Evolutionary conservation across 2,329 filamentous ascomycete species (phyloP).

Genomic region (Exophiala bonariae): DNA sequence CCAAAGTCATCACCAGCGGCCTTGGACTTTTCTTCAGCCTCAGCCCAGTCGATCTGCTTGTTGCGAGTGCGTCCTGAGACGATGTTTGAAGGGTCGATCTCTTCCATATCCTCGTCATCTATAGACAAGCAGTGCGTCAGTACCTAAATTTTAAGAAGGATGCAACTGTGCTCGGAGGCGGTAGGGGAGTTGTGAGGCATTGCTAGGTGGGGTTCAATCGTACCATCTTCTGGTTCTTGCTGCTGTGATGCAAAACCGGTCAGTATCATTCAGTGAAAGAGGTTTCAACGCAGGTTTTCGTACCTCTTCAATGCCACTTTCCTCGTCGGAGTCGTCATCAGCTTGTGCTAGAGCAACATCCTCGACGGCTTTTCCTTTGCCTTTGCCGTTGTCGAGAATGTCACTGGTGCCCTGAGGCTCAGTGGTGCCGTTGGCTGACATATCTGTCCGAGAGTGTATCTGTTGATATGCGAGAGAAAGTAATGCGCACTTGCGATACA

Average conservation of each 20-base stretch:
- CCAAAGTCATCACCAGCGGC: slow-evolving; percentile 70
- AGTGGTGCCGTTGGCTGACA: slow-evolving; percentile 28
- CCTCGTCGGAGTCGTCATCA: slow-evolving; percentile 70
- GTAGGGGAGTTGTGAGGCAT: background rate
- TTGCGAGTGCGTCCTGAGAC: slow-evolving; percentile 88
- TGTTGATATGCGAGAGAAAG: background rate
- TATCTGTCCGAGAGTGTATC: no score
- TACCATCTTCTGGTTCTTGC: slow-evolving; percentile 23
- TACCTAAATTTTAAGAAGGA: background rate
- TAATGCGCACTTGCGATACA: background rate
- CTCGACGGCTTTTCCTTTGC: slow-evolving; percentile 79
- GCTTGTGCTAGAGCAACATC: slow-evolving; percentile 60
- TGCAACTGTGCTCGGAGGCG: background rate
- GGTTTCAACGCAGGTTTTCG: background rate
- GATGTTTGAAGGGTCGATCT: slow-evolving; percentile 89
- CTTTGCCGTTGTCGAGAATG: slow-evolving; percentile 57
- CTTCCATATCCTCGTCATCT: slow-evolving; percentile 81
- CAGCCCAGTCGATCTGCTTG: slow-evolving; percentile 87
- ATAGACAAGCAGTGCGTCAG: slow-evolving; percentile 34
- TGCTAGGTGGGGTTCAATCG: background rate
- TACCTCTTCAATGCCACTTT: slow-evolving; percentile 61
- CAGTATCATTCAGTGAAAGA: background rate
- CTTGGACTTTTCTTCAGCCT: slow-evolving; percentile 80
- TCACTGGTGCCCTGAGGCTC: slow-evolving; percentile 21
- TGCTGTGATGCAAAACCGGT: slow-evolving; percentile 11